phyloP scores from a whole-genome alignment of 768 basidiomycete species.

The Filobasidium floriforme region DNA sequence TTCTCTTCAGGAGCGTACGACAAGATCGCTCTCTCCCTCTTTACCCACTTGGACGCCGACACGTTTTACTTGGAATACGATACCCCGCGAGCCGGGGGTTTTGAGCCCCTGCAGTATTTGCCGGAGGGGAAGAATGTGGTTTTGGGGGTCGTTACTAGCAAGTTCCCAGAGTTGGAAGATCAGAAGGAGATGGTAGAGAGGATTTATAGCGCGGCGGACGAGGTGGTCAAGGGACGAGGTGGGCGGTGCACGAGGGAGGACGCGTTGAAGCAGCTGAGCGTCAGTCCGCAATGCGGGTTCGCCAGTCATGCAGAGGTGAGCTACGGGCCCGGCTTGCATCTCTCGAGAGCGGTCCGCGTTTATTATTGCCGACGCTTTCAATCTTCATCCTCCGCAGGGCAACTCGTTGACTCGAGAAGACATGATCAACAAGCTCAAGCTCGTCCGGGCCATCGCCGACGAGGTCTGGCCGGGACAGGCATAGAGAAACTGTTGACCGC shows the following conservation, averaged over 20 bases:
- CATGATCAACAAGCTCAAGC: conserved; percentile 50
- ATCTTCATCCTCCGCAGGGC: conserved; percentile 44
- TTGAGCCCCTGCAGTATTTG: conserved; percentile 34
- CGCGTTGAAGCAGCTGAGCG: conserved; percentile 54
- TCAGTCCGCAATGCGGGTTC: conserved; percentile 62
- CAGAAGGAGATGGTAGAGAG: conserved; percentile 51
- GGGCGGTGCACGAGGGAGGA: conserved; percentile 50
- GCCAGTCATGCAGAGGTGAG: conserved; percentile 52
- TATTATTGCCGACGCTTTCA: no score
- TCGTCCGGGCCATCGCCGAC: conserved; percentile 34
- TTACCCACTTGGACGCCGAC: conserved; percentile 31
- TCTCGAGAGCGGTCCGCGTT: no score
- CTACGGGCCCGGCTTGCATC: no score
- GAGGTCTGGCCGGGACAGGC: conserved; percentile 26
- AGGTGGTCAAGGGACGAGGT: conserved; percentile 43
- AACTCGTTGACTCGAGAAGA: conserved; percentile 54
- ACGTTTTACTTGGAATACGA: conserved; percentile 39
- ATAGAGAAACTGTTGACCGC: no score
- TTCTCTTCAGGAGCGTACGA: conserved; percentile 39
- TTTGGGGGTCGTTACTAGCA: conserved; percentile 35
- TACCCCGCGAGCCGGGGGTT: conserved; percentile 32
- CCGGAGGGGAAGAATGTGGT: conserved; percentile 34
- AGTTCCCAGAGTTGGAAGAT: conserved; percentile 51
- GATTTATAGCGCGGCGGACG: conserved; percentile 54
- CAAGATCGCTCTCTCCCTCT: conserved; percentile 37